These are phyloP conservation scores for Thermomucor indicae-seudaticae DNA, from an alignment of 371 early-diverging fungal species.

Conservation along the genomic window DNA sequence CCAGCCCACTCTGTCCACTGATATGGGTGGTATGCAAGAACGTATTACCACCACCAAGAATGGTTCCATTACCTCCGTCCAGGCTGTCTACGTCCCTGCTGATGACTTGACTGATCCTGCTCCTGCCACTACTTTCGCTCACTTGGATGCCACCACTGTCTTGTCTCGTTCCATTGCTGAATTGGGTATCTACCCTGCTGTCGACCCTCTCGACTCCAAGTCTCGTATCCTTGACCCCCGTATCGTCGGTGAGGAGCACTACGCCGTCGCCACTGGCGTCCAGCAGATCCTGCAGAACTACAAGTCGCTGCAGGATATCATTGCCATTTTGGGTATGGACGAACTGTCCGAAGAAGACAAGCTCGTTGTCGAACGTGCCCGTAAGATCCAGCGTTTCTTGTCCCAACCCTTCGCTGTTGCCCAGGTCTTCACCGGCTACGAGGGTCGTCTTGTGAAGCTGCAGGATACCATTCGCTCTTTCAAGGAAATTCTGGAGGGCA, in stretches of 20 bases:
- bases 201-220: slow-evolving; percentile 98
- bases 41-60: slow-evolving; percentile 99
- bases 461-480: slow-evolving; percentile 93
- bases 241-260: slow-evolving; percentile 93
- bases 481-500: slow-evolving; percentile 92
- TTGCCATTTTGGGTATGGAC: slow-evolving; percentile 95
- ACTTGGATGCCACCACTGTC: slow-evolving; percentile 99
- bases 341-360: slow-evolving; percentile 97
- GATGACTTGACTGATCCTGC: slow-evolving; percentile 99
- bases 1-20: slow-evolving; percentile 96
- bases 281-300: slow-evolving; percentile 94
- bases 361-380: slow-evolving; percentile 90
- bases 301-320: slow-evolving; percentile 96
- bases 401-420: slow-evolving; percentile 95
- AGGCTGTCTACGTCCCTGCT: slow-evolving; percentile 98
- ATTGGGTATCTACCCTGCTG: slow-evolving; percentile 99
- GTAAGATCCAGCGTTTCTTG: slow-evolving; percentile 94
- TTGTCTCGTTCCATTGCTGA: slow-evolving; percentile 97
- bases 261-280: slow-evolving; percentile 87
- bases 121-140: slow-evolving; percentile 98
- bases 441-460: slow-evolving; percentile 86
- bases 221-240: slow-evolving; percentile 96
- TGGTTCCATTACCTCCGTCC: slow-evolving; percentile 98
- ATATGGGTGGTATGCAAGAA: slow-evolving; percentile 98
- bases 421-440: slow-evolving; percentile 93